Conservation (phyloP, 2,329 filamentous ascomycete genomes). For the Fonsecaea pedrosoi region DNA sequence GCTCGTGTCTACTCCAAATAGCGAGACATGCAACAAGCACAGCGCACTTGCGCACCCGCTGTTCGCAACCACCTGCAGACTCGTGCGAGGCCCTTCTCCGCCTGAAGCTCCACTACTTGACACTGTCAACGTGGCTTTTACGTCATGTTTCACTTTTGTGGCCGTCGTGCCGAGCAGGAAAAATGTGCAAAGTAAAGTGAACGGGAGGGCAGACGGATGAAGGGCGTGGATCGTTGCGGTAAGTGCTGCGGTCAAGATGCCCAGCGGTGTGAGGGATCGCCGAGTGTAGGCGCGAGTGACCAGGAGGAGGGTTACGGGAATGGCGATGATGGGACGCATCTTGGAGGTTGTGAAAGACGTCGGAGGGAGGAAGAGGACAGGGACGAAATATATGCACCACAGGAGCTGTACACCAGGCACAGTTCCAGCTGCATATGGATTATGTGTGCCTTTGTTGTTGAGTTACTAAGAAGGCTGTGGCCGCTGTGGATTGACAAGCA, state of each 20-base stretch:
- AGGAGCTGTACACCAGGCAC: not conserved
- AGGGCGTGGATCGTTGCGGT: constrained; percentile 82
- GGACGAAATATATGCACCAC: not conserved
- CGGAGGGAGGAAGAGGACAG: not conserved
- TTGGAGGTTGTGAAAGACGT: not conserved
- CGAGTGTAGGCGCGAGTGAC: constrained; percentile 72
- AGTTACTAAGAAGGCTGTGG: constrained; percentile 7
- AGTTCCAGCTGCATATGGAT: constrained; percentile 17
- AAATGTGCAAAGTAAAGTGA: constrained; percentile 80
- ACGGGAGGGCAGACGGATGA: constrained; percentile 96
- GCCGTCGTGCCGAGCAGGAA: constrained; percentile 83
- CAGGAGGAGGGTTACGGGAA: constrained; percentile 62
- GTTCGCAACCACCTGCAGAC: constrained; percentile 90
- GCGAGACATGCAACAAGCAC: constrained; percentile 48
- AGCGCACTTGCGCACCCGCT: constrained; percentile 76
- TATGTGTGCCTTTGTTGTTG: constrained; percentile 17
- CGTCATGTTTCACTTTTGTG: constrained; percentile 86
- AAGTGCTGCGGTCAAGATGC: constrained; percentile 72
- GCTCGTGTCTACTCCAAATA: constrained; percentile 16
- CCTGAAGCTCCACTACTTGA: constrained; percentile 72
- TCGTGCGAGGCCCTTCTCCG: constrained; percentile 81
- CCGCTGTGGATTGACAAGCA: not conserved
- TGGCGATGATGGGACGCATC: constrained; percentile 54
- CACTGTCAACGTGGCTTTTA: constrained; percentile 82
- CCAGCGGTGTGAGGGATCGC: constrained; percentile 78